phyloP scores from a whole-genome alignment of 1,139 yeast species.

The Hansenula sp. region DNA sequence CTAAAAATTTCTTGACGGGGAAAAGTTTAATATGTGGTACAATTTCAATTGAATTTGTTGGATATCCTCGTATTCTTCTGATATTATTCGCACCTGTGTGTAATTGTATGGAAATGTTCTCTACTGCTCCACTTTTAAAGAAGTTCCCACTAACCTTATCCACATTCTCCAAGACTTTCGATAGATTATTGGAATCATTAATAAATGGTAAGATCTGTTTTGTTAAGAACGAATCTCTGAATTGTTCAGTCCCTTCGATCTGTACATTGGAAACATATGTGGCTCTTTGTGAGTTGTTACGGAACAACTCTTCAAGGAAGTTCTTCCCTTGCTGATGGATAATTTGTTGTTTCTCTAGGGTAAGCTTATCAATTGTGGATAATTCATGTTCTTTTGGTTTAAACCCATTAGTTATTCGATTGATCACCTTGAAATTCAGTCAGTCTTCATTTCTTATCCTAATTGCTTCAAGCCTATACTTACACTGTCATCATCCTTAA shows the following conservation, averaged over 20 bases:
- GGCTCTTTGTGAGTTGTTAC: slow-evolving; percentile 35
- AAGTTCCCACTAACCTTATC: slow-evolving; percentile 44
- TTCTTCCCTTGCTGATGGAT: slow-evolving; percentile 37
- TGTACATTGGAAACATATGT: slow-evolving; percentile 45
- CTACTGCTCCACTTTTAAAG: slow-evolving; percentile 29
- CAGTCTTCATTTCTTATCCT: too few relatives aligned
- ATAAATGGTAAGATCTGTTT: slow-evolving; percentile 56
- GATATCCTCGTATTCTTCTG: slow-evolving; percentile 4
- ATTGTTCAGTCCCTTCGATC: slow-evolving; percentile 49
- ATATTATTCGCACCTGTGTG: slow-evolving; percentile 13
- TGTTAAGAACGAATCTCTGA: slow-evolving; percentile 47
- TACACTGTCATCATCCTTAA: slow-evolving; percentile 18
- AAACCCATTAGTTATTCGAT: slow-evolving; percentile 16
- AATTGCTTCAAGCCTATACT: slow-evolving; percentile 1
- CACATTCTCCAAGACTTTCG: slow-evolving; percentile 33
- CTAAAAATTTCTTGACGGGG: slow-evolving; percentile 65
- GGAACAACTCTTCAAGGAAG: slow-evolving; percentile 39
- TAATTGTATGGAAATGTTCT: slow-evolving; percentile 26
- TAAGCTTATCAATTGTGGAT: slow-evolving; percentile 28
- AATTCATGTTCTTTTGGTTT: slow-evolving; percentile 18
- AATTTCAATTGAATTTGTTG: slow-evolving; percentile 34
- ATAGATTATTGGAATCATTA: slow-evolving; percentile 33
- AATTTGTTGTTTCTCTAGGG: slow-evolving; percentile 31
- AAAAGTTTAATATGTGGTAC: slow-evolving; percentile 53
- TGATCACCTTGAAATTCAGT: slow-evolving; percentile 12